These are phyloP conservation scores for Aspergillus egyptiacus DNA, from an alignment of 495 filamentous ascomycete species.

Conservation along the genomic window DNA sequence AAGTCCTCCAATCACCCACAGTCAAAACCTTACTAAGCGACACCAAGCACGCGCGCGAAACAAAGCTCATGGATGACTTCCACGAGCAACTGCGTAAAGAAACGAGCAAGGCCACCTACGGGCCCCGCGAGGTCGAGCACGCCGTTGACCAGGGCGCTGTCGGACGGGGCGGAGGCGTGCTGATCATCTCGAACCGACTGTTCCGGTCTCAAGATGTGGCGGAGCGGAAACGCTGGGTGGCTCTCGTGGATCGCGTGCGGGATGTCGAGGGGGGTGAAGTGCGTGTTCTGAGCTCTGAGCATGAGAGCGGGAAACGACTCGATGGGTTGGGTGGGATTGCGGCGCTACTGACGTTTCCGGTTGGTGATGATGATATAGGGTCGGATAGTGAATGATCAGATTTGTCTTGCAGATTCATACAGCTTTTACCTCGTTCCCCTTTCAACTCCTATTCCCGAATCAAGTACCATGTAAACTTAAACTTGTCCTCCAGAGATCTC, in stretches of 20 bases:
- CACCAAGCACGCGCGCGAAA: constrained; percentile 82
- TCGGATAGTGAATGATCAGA: constrained; percentile 15
- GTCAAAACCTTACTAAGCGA: constrained; percentile 71
- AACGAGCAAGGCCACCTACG: constrained; percentile 89
- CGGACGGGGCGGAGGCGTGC: constrained; percentile 72
- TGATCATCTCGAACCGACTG: constrained; percentile 78
- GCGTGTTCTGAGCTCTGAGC: constrained; percentile 80
- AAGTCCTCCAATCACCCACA: constrained; percentile 73
- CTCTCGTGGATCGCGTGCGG: constrained; percentile 84
- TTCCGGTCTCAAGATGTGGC: constrained; percentile 81
- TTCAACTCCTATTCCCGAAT: too few species aligned
- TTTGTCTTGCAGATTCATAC: too few species aligned
- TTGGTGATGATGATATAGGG: constrained; percentile 49
- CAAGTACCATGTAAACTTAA: too few species aligned
- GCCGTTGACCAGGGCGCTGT: constrained; percentile 88
- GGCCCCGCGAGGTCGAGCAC: constrained; percentile 73
- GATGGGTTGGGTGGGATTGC: constrained; percentile 84
- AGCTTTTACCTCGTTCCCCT: too few species aligned
- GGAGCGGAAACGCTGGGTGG: constrained; percentile 74
- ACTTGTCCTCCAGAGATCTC: too few species aligned
- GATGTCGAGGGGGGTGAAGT: constrained; percentile 79
- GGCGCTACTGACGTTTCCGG: constrained; percentile 82
- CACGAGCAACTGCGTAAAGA: constrained; percentile 73
- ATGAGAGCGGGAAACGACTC: constrained; percentile 86
- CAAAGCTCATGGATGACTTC: constrained; percentile 80